Conservation (phyloP, 345 rosid species). For the Toxicodendron radicans region DNA sequence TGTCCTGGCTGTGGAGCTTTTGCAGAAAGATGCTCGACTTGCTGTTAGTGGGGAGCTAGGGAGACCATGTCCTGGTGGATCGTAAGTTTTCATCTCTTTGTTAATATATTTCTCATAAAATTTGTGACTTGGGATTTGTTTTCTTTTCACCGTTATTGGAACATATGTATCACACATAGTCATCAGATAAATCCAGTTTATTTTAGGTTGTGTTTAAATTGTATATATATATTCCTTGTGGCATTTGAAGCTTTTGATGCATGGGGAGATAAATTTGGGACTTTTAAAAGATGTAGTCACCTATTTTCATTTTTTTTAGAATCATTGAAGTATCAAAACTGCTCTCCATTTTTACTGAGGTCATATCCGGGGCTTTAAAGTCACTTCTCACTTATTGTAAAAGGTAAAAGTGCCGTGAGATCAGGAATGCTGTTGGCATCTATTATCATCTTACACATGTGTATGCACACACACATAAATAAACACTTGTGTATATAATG, state of each 20-base stretch:
- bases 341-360: neutral
- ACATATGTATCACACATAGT: neutral
- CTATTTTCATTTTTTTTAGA: neutral
- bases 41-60: constrained; percentile 83
- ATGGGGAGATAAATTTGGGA: neutral
- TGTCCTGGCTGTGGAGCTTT: constrained; percentile 94
- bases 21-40: constrained; percentile 91
- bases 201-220: neutral
- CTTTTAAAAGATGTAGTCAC: neutral
- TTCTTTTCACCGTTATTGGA: neutral
- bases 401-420: neutral
- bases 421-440: neutral
- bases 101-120: neutral
- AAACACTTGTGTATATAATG: neutral
- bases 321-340: neutral
- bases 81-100: constrained; percentile 48
- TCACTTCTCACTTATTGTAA: neutral
- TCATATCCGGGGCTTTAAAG: neutral
- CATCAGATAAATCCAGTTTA: neutral
- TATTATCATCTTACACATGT: neutral
- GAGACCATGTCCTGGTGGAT: constrained; percentile 87
- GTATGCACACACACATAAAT: neutral
- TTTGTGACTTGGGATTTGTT: neutral
- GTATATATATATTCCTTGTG: neutral
- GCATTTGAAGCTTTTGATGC: neutral